phyloP scores from a whole-genome alignment of 306 rosid genomes.

The Herpetospermum pedunculosum region DNA sequence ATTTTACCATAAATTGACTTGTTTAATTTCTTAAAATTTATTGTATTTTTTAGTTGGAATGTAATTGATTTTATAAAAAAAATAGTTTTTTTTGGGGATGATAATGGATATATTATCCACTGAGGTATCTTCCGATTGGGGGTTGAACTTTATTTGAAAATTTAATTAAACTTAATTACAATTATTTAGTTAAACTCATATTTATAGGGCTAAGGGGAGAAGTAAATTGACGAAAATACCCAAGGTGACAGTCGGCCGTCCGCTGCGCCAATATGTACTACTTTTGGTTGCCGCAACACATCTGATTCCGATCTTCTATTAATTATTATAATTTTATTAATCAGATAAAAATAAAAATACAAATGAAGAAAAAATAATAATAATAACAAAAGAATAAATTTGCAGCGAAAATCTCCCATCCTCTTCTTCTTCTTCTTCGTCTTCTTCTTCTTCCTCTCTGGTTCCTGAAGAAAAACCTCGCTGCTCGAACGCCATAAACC shows the following conservation, averaged over 20 bases:
- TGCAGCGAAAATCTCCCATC: slow-evolving; percentile 24
- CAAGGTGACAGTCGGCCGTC: slow-evolving; percentile 11
- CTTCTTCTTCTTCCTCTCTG: background rate
- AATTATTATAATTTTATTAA: background rate
- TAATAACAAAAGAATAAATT: background rate
- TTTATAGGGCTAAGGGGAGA: background rate
- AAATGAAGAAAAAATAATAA: background rate
- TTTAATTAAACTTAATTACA: too few relatives aligned
- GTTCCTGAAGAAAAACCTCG: slow-evolving; percentile 4
- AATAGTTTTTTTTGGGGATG: too few relatives aligned
- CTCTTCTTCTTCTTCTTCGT: slow-evolving; percentile 9
- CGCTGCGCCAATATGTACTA: slow-evolving; percentile 9
- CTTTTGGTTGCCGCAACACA: slow-evolving; percentile 10
- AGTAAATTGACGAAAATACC: background rate
- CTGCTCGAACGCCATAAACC: background rate
- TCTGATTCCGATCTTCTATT: background rate
- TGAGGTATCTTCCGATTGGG: too few relatives aligned
- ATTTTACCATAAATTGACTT: too few relatives aligned
- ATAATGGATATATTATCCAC: too few relatives aligned
- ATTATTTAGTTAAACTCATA: background rate
- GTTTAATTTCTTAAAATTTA: too few relatives aligned
- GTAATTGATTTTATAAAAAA: too few relatives aligned
- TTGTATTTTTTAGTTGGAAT: too few relatives aligned
- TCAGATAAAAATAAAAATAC: background rate
- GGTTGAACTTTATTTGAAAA: too few relatives aligned